These are phyloP conservation scores for Sambucus nigra DNA, from an alignment of 129 eudicot species.

Conservation along the genomic window DNA sequence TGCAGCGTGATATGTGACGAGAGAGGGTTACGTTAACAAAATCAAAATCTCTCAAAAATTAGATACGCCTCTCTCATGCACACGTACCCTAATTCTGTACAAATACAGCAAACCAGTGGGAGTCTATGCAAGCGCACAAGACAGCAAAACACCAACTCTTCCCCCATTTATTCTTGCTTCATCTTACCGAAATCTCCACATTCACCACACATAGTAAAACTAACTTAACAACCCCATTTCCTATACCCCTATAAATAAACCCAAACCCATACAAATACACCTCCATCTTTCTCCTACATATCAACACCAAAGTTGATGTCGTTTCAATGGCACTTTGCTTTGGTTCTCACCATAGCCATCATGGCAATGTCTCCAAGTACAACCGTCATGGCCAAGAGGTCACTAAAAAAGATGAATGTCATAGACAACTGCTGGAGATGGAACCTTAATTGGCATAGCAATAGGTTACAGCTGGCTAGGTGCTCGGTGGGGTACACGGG, in stretches of 20 bases:
- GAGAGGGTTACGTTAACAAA: too few species aligned
- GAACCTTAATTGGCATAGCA: slow-evolving; percentile 31
- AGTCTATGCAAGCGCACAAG: neutral
- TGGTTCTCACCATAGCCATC: slow-evolving; percentile 15
- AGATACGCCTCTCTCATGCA: neutral
- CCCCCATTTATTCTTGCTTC: slow-evolving; percentile 1
- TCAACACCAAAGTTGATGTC: neutral
- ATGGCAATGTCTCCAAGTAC: neutral
- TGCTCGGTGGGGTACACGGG: slow-evolving; percentile 52
- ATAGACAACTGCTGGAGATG: slow-evolving; percentile 53
- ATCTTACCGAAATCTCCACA: neutral
- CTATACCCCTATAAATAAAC: neutral
- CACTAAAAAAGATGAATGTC: slow-evolving; percentile 21
- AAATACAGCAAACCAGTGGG: neutral
- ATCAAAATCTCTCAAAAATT: neutral
- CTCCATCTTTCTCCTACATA: neutral
- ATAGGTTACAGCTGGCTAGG: slow-evolving; percentile 36
- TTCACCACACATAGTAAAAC: neutral
- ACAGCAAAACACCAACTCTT: neutral
- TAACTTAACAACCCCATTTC: neutral
- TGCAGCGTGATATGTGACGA: too few species aligned
- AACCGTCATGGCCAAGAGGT: slow-evolving; percentile 1
- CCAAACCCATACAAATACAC: neutral
- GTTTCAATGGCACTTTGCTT: slow-evolving; percentile 1
- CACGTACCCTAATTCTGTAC: neutral